phyloP scores from a whole-genome alignment of 768 basidiomycete genomes.

The Tylopilus rubrobrunneus region DNA sequence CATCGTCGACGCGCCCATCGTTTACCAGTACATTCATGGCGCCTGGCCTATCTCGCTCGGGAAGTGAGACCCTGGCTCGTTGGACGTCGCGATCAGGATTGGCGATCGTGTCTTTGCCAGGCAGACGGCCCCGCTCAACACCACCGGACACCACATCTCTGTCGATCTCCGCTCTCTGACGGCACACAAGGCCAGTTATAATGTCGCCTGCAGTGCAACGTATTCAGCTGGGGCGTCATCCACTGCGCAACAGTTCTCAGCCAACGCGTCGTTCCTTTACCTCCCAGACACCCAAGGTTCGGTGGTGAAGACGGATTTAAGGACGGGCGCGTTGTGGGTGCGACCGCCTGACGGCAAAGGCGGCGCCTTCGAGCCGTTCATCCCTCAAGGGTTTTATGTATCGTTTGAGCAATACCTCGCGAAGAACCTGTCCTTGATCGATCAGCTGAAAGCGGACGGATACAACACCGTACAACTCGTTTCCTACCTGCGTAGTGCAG shows the following conservation, averaged over 20 bases:
- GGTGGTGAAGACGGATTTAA: conserved; percentile 47
- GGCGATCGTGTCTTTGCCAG: conserved; percentile 19
- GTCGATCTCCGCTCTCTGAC: conserved; percentile 32
- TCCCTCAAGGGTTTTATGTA: too few species aligned
- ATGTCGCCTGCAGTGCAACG: conserved; percentile 34
- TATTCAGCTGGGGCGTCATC: conserved; percentile 9
- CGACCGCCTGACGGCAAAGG: too few species aligned
- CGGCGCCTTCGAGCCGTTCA: too few species aligned
- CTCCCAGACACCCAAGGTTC: conserved; percentile 35
- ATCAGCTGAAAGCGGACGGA: too few species aligned
- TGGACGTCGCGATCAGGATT: conserved; percentile 31
- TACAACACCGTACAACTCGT: too few species aligned
- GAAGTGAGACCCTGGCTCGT: conserved; percentile 7
- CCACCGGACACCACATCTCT: conserved; percentile 32
- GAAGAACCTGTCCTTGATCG: too few species aligned
- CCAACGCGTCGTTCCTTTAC: too few species aligned
- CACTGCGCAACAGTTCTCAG: conserved; percentile 28
- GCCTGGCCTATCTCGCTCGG: conserved; percentile 30
- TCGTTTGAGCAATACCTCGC: too few species aligned
- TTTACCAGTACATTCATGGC: conserved; percentile 32
- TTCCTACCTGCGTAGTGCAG: too few species aligned
- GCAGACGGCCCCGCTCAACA: conserved; percentile 34
- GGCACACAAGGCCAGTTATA: too few species aligned
- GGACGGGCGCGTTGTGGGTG: conserved; percentile 42
- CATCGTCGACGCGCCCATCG: conserved; percentile 39